Base-by-base conservation (phyloP, 2,329 filamentous ascomycete species). In the Xylaria polymorpha region DNA sequence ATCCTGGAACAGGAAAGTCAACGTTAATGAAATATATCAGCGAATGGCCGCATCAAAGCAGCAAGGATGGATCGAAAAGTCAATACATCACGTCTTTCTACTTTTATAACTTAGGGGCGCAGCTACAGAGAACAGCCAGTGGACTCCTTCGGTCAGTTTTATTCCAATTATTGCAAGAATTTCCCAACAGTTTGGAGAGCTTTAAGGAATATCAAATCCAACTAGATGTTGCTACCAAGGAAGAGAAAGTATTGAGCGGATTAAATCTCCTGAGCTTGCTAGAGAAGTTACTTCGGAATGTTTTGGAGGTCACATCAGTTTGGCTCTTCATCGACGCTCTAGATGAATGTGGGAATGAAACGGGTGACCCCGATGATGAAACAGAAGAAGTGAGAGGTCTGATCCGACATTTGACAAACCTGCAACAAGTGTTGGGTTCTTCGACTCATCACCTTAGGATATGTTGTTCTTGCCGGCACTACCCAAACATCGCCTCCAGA, bases 271-370 rank as follows among this genome's bases (percentile, higher is more conserved):
- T 29, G 7, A 22, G 43, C n/a, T 10, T 37, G 20, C 25, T 56
- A 1, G 32, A 37, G n/a, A 37, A 37, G 4, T 39, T n/a, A 41
- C 53, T 57, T 15, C 20, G 53, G 15, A 41, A 18, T 39, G 51
- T 12, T 35, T 39, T 53, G 15, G 15, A 53, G 25, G 48, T 32
- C 6, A 53, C 29, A 15, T 15, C 43, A 5, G 46, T 60, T 14
- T 66, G 46, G 55, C 41, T 53, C 18, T 66, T 60, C 25, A 53
- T 46, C 12, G 32, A 66, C 35, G 46, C 35, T 61, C 22, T 55
- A n/a, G 56, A 66, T 46, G 44, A 55, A 35, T 66, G 29, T 15
- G 43, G 8, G 20, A 22, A 20, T 48, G 56, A 60, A 32, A 37
- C 8, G 8, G 14, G 35, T n/a, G 46, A 61, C 10, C 46, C 46